Base-by-base conservation (phyloP, 768 basidiomycete species). In the Mycena galopus region DNA sequence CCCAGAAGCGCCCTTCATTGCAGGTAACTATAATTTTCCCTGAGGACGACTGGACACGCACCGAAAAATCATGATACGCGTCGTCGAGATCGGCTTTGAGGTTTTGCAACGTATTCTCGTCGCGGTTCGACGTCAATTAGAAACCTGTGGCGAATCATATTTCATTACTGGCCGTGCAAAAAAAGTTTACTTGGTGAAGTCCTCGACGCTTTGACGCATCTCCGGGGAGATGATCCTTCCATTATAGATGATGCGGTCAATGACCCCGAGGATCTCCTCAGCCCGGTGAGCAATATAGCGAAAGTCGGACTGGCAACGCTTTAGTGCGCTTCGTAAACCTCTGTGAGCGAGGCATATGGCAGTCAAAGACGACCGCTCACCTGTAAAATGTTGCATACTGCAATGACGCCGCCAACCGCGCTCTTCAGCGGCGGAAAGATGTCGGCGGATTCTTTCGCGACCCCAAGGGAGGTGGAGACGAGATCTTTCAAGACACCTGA, bases 381-480 rank as follows among this genome's bases (percentile, higher is more conserved):
- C 59, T 61, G 12, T n/a, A 19, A 3, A 25, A 61, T 42, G 21
- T 29, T n/a, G 23, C 59, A 42, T 8, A 61, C 21, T 9, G 59
- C 33, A 7, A 61, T 14, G 3, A 44, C 59, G 10, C 37, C 33
- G 9, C 35, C 59, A 2, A 42, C 37, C 10, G 21, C 59, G n/a
- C 37, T 39, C 59, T 61, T 61, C 3, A 44, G 59, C 23, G 59
- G 59, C n/a, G 59, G 59, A 25, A 61, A 42, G 5, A 25, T 37
- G n/a, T 61, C 59, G 3, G 59, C 6, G 3, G 39, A 42, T n/a
- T 61, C 37, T 25, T 42, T 37, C n/a, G 42, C 14, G 16, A 37
- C 59, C 4, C 16, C 1, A n/a, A 61, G 39, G 37, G 39, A 42
- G 25, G 37, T 25, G 3, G 7, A 42, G 35, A n/a, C 35, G 12